Evolutionary conservation across 2,329 filamentous ascomycete genomes (phyloP).

Genomic region (Fusarium mundagurra): DNA sequence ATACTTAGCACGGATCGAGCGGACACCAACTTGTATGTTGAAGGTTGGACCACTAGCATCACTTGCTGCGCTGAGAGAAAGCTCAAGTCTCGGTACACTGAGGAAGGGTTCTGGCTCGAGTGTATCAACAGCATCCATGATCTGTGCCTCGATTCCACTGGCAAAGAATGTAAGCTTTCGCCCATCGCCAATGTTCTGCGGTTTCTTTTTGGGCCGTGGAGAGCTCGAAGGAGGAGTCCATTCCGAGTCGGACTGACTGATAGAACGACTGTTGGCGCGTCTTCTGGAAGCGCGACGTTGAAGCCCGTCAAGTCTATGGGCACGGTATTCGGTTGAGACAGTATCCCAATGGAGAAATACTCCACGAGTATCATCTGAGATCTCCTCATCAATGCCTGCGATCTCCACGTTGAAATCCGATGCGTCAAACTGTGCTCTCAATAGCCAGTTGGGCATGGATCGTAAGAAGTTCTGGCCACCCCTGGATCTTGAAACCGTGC

Average conservation of each 20-base stretch:
- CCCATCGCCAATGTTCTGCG: conserved; percentile 74
- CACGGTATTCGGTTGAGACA: conserved; percentile 89
- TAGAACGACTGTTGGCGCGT: conserved; percentile 77
- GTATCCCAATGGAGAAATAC: conserved; percentile 87
- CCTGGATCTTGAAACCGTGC: conserved; percentile 57
- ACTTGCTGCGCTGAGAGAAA: conserved; percentile 84
- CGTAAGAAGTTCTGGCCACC: conserved; percentile 77
- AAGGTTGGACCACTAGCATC: conserved; percentile 89
- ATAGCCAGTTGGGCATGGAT: conserved; percentile 82
- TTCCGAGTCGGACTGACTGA: conserved; percentile 75
- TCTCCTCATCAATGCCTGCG: conserved; percentile 84
- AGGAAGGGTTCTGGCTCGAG: conserved; percentile 89
- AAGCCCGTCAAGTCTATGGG: conserved; percentile 75
- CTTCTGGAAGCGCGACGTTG: conserved; percentile 70
- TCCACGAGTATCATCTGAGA: conserved; percentile 84
- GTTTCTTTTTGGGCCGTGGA: conserved; percentile 61
- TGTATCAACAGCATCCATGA: conserved; percentile 86
- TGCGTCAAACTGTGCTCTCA: conserved; percentile 85
- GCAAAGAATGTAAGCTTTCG: conserved; percentile 83
- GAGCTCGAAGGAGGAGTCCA: conserved; percentile 52
- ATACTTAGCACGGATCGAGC: conserved; percentile 84
- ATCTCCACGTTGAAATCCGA: conserved; percentile 91
- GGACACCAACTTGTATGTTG: conserved; percentile 83
- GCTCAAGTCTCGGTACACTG: conserved; percentile 85
- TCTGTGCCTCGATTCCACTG: conserved; percentile 86